A percentile compares a stretch with the other conserved stretches of the same genome.
phyloP scores from a whole-genome alignment of 441 rosid genomes.

The Brassica balearica region DNA sequence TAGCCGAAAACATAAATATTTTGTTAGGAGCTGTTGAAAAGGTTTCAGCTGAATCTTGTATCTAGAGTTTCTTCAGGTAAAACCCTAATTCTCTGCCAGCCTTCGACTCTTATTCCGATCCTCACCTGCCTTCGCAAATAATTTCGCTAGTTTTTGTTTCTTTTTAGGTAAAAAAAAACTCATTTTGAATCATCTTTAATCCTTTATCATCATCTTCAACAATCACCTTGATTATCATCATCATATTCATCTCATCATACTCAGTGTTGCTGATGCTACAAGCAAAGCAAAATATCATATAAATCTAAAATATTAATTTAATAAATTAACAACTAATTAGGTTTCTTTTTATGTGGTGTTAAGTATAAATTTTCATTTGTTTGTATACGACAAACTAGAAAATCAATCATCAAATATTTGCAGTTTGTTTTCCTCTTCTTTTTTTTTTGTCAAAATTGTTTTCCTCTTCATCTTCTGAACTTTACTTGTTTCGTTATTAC shows the following conservation, averaged over 20 bases:
- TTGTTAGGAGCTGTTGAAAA: constrained; percentile 33
- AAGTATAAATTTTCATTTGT: not conserved
- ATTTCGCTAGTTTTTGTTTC: constrained; percentile 14
- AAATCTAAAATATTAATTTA: constrained; percentile 16
- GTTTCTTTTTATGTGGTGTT: not conserved
- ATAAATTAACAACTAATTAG: not conserved
- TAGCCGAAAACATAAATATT: constrained; percentile 28
- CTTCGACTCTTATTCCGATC: constrained; percentile 2
- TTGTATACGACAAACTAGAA: not conserved
- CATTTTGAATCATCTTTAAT: constrained; percentile 24
- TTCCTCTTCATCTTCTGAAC: not conserved
- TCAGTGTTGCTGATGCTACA: constrained; percentile 48
- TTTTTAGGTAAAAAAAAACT: constrained; percentile 10
- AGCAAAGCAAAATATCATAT: constrained; percentile 42
- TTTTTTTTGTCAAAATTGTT: not conserved
- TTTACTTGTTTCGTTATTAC: constrained; percentile 13
- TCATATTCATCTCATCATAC: constrained; percentile 32
- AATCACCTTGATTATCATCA: constrained; percentile 32
- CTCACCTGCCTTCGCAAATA: not conserved
- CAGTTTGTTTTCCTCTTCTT: not conserved
- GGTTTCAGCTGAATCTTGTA: constrained; percentile 47
- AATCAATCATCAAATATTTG: not conserved
- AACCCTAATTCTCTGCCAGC: constrained; percentile 38
- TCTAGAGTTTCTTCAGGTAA: constrained; percentile 44
- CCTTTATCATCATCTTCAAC: not conserved